Percentiles rank a stretch among this genome's conserved stretches.
Conservation (phyloP, 257 asterid species). For the Solanum medicagineum region DNA sequence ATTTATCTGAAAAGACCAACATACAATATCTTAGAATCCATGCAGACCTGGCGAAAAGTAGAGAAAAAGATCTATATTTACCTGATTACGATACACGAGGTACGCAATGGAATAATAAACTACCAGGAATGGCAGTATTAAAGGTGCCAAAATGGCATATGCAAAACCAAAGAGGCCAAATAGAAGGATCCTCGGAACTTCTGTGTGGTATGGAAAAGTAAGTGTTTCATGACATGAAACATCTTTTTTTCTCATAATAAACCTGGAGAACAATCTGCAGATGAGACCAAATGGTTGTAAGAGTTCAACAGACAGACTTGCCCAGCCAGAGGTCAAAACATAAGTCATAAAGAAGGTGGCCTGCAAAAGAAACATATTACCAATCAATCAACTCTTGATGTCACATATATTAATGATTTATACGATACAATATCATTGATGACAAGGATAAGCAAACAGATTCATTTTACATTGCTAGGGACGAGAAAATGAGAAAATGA, state of each 20-base stretch:
- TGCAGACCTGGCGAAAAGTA: not conserved
- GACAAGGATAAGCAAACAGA: not conserved
- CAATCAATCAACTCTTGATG: not conserved
- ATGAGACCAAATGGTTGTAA: slow-evolving; percentile 60
- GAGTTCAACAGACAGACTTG: slow-evolving; percentile 69
- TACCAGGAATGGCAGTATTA: slow-evolving; percentile 67
- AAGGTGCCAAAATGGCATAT: slow-evolving; percentile 63
- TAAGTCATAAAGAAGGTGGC: slow-evolving; percentile 83
- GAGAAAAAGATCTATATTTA: slow-evolving; percentile 2
- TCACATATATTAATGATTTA: not conserved
- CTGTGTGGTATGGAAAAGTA: slow-evolving; percentile 74
- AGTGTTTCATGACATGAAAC: slow-evolving; percentile 26
- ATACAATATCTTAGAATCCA: not conserved
- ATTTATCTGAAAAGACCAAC: not conserved
- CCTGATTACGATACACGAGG: slow-evolving; percentile 82
- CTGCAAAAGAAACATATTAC: slow-evolving; percentile 24
- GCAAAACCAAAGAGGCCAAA: slow-evolving; percentile 40
- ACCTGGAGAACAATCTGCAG: slow-evolving; percentile 35
- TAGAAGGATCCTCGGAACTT: slow-evolving; percentile 67
- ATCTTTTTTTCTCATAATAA: slow-evolving; percentile 30
- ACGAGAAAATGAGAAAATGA: not conserved
- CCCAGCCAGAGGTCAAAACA: slow-evolving; percentile 91
- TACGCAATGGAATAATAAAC: slow-evolving; percentile 71
- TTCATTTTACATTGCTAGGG: not conserved
- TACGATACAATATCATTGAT: not conserved